These are phyloP conservation scores for Boletus semigastroideus DNA, from an alignment of 1,284 basidiomycete genomes.

Conservation along the genomic window DNA sequence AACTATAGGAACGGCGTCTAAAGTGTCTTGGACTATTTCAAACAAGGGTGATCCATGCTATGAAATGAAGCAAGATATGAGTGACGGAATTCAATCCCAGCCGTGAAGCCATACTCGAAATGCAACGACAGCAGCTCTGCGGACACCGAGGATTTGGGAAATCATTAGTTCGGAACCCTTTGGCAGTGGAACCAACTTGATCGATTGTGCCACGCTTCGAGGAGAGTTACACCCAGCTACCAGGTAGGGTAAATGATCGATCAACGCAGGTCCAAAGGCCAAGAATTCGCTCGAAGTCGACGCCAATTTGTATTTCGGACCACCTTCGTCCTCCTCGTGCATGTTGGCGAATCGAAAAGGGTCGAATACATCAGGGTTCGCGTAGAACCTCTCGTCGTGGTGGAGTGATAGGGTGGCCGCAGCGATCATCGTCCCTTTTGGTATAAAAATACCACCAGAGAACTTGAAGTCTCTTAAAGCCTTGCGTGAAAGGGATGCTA, in stretches of 20 bases:
- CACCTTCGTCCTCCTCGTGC: too few species aligned
- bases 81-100: conserved; percentile 3
- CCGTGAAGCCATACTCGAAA: conserved; percentile 45
- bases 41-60: conserved; percentile 44
- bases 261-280: too few species aligned
- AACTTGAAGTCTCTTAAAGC: background rate
- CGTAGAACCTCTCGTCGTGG: too few species aligned
- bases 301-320: too few species aligned
- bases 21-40: conserved; percentile 36
- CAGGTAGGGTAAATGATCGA: conserved; percentile 71
- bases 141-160: conserved; percentile 63
- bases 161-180: conserved; percentile 67
- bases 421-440: background rate
- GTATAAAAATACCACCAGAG: background rate
- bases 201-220: conserved; percentile 24
- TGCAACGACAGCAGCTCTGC: conserved; percentile 69
- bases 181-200: conserved; percentile 71
- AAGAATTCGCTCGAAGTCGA: too few species aligned
- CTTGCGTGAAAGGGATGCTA: background rate
- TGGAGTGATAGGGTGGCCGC: too few species aligned
- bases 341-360: too few species aligned
- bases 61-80: background rate
- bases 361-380: too few species aligned
- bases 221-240: conserved; percentile 76
- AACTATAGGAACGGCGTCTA: conserved; percentile 51